Conservation (phyloP, 345 rosid species). For the Euphorbia peplus region DNA sequence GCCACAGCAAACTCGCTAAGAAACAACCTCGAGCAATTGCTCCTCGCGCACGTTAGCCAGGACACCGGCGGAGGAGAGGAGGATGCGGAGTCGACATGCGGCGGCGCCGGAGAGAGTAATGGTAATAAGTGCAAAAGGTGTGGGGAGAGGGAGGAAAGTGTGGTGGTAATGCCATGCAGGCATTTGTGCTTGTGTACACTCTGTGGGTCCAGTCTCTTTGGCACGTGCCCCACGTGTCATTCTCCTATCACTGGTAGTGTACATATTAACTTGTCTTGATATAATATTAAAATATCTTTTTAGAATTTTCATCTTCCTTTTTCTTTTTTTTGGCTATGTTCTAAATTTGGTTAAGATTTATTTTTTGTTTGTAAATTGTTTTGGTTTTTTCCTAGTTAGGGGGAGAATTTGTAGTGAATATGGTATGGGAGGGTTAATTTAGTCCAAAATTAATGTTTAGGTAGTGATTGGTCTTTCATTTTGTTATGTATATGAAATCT, state of each 20-base stretch:
- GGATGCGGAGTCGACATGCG: slow-evolving; percentile 65
- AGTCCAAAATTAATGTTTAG: too few relatives aligned
- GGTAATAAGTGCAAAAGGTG: slow-evolving; percentile 46
- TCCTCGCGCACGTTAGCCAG: slow-evolving; percentile 48
- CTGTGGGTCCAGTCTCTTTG: slow-evolving; percentile 54
- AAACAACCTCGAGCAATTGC: slow-evolving; percentile 44
- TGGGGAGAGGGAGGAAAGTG: slow-evolving; percentile 63
- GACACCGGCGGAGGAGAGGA: slow-evolving; percentile 28
- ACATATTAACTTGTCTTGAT: slow-evolving; percentile 59
- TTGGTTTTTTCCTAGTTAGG: too few relatives aligned
- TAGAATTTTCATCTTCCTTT: background rate
- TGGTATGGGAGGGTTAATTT: too few relatives aligned
- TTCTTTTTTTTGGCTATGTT: background rate
- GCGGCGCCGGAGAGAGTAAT: slow-evolving; percentile 37
- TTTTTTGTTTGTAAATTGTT: too few relatives aligned
- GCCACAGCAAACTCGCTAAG: slow-evolving; percentile 61
- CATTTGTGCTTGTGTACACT: slow-evolving; percentile 75
- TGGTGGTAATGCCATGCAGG: slow-evolving; percentile 79
- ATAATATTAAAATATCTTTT: background rate
- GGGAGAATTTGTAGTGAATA: too few relatives aligned
- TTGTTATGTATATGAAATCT: too few relatives aligned
- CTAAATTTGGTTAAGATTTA: too few relatives aligned
- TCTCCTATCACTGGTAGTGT: slow-evolving; percentile 52
- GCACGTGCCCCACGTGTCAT: slow-evolving; percentile 48
- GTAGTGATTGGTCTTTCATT: too few relatives aligned